Evolutionary conservation across 768 basidiomycete genomes (phyloP), one percentile per base, ranked within the genome.

Genomic region (Termitomyces sp.): DNA sequence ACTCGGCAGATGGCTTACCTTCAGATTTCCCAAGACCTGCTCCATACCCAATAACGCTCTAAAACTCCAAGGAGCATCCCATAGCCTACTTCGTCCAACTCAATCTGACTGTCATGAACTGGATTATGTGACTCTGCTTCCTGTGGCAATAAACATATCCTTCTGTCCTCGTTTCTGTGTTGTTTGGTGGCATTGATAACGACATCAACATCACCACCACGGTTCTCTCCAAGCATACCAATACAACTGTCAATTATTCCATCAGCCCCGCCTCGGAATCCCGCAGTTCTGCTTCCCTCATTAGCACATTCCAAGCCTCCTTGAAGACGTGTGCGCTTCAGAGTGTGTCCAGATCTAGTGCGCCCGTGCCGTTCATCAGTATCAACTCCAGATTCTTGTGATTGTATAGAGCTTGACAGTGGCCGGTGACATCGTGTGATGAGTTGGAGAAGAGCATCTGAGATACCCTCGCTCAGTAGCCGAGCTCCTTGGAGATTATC

Each of bases 11-110:
- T 38, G 41, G 24, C 8, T 26, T 43, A 53, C 45, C n/a, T 43
- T 64, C 53, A 62, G 5, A 54, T 33, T 33, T 60, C 58, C 60
- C 54, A 61, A 51, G 54, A 59, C 50, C 44, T 58, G 50, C 62
- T 62, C 66, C 64, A 68, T n/a, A 58, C 59, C 69, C 69, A 74
- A 53, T 69, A 74, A 48, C 69, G 68, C 55, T 77, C 77, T 18
- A 75, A 66, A 3, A 73, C 67, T 14, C 70, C 72, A 52, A 79
- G 63, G 33, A 79, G 52, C 72, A 77, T 76, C 48, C 65, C 68
- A 58, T 73, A 72, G 43, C 63, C 71, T 47, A 72, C 67, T 36
- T 76, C 73, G 66, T 77, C 75, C 44, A 74, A 59, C 50, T 66
- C 62, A 22, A 65, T 56, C 51, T 32, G 44, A n/a, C 44, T 54